A percentile compares a stretch with the other conserved stretches of the same genome.
Conservation (phyloP, 1,139 yeast species). For the Suhomyces yuchorum region DNA sequence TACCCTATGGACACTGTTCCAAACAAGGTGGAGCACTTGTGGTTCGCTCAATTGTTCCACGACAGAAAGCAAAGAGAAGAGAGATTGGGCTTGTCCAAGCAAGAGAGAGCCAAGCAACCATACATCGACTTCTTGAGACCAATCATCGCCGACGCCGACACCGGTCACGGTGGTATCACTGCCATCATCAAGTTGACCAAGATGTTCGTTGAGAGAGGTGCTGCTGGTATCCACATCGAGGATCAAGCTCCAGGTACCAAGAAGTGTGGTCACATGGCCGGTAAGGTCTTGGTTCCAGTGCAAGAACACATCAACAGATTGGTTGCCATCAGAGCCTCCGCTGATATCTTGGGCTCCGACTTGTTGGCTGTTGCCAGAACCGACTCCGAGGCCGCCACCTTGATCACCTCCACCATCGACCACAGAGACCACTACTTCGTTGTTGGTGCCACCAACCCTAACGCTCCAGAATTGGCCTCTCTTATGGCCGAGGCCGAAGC, state of each 20-base stretch:
- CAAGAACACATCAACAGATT: slow-evolving; percentile 95
- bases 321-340: slow-evolving; percentile 92
- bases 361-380: slow-evolving; percentile 91
- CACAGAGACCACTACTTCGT: slow-evolving; percentile 92
- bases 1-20: slow-evolving; percentile 99
- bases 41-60: slow-evolving; percentile 96
- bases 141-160: slow-evolving; percentile 95
- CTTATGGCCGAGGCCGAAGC: slow-evolving; percentile 82
- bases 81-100: slow-evolving; percentile 60
- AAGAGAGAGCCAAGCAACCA: slow-evolving; percentile 63
- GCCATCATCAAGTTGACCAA: slow-evolving; percentile 95
- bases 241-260: slow-evolving; percentile 99
- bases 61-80: slow-evolving; percentile 95
- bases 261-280: slow-evolving; percentile 98
- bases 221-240: slow-evolving; percentile 98
- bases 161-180: slow-evolving; percentile 98
- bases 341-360: slow-evolving; percentile 89
- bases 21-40: slow-evolving; percentile 94
- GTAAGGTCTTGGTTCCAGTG: slow-evolving; percentile 95
- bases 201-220: slow-evolving; percentile 96
- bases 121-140: slow-evolving; percentile 89
- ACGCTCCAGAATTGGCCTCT: slow-evolving; percentile 70
- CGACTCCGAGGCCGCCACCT: slow-evolving; percentile 95
- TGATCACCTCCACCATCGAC: slow-evolving; percentile 91
- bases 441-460: slow-evolving; percentile 88